Percentiles rank a stretch among this genome's conserved stretches.
These are phyloP conservation scores for Hypoxylon sp. DNA, from an alignment of 2,329 filamentous ascomycete species.

Conservation along the genomic window DNA sequence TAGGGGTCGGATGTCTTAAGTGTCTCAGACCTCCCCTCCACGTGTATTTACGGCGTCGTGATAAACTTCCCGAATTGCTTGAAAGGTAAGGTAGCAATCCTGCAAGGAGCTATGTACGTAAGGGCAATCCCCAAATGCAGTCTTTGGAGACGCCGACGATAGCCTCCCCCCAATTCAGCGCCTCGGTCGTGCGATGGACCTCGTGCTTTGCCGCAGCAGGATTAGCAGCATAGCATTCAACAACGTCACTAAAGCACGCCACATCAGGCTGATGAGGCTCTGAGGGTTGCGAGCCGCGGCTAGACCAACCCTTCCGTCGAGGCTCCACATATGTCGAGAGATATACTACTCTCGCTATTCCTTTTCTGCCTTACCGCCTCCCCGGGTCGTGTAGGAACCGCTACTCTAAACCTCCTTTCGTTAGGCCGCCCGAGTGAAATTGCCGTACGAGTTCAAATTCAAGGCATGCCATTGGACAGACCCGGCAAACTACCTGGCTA, in stretches of 20 bases:
- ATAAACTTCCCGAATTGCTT: not conserved
- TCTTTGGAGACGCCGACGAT: not conserved
- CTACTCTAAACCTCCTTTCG: not conserved
- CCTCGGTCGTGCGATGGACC: not conserved
- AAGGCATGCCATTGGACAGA: not conserved
- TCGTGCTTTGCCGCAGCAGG: not conserved
- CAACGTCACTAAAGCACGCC: not conserved
- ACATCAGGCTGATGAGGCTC: constrained; percentile 19
- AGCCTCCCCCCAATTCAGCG: not conserved
- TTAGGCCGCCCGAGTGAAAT: constrained; percentile 5
- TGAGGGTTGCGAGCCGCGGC: not conserved
- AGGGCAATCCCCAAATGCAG: not conserved
- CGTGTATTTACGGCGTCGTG: not conserved
- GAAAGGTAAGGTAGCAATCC: not conserved
- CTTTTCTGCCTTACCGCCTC: constrained; percentile 3
- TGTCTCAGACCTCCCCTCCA: too few species aligned
- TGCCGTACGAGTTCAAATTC: constrained; percentile 9
- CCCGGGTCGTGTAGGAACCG: not conserved
- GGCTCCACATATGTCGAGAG: constrained; percentile 10
- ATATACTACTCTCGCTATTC: not conserved
- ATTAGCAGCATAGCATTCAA: not conserved
- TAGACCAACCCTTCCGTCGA: constrained; percentile 3
- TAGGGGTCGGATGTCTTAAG: too few species aligned
- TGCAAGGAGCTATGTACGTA: too few species aligned
- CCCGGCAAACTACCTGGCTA: not conserved